Percentiles rank a stretch among this genome's conserved stretches.
Evolutionary conservation across 345 rosid genomes (phyloP).

Genomic region (Melaleuca alternifolia): DNA sequence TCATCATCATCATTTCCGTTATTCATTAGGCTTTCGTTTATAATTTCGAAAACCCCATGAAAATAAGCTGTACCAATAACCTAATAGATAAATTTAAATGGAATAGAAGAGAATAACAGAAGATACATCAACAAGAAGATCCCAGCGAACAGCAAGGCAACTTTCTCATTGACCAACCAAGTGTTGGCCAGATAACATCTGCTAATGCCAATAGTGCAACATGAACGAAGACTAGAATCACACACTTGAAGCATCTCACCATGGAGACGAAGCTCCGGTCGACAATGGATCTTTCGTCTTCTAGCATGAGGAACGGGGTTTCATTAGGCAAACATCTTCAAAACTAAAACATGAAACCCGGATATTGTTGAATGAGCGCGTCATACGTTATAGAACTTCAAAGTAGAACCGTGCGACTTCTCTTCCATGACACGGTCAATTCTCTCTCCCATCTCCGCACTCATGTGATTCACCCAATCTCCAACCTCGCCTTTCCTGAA

Average conservation of each 20-base stretch:
- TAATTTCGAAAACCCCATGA: not conserved
- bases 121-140: not conserved
- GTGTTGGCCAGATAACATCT: not conserved
- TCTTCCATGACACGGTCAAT: not conserved
- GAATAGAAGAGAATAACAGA: not conserved
- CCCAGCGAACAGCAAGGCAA: not conserved
- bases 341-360: not conserved
- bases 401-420: not conserved
- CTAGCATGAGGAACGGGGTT: not conserved
- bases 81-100: not conserved
- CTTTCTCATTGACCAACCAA: not conserved
- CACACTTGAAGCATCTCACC: not conserved
- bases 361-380: too few species aligned
- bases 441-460: not conserved
- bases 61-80: not conserved
- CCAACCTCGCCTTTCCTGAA: constrained; percentile 13
- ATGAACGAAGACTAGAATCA: not conserved
- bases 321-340: not conserved
- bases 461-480: not conserved
- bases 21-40: not conserved
- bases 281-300: not conserved
- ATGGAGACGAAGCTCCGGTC: not conserved
- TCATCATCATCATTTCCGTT: not conserved
- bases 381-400: not conserved
- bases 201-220: not conserved